These are phyloP conservation scores for Talaromyces sp. DNA, from an alignment of 2,329 filamentous ascomycete species.

Conservation along the genomic window DNA sequence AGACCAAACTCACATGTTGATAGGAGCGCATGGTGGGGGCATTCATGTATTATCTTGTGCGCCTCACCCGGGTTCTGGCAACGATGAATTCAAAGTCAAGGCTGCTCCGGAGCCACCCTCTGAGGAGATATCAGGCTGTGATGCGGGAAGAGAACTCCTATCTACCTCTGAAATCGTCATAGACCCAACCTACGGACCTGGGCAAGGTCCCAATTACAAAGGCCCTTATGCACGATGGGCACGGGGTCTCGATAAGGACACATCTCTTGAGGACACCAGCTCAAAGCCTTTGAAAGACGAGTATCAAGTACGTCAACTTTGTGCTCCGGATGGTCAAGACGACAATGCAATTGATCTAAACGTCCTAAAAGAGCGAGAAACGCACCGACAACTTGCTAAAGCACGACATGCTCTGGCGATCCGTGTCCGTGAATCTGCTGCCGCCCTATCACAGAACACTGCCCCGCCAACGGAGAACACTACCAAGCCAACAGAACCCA, in stretches of 20 bases:
- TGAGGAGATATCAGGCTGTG: constrained; percentile 27
- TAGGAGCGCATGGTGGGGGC: constrained; percentile 61
- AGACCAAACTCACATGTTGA: constrained; percentile 57
- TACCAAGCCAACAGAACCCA: too few relatives aligned
- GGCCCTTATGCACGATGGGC: constrained; percentile 48
- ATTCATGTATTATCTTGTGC: constrained; percentile 54
- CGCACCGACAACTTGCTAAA: constrained; percentile 29
- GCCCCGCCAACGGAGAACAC: neutral
- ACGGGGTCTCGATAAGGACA: constrained; percentile 25
- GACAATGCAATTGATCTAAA: constrained; percentile 25
- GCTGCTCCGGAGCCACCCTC: neutral
- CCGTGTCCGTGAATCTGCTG: too few relatives aligned
- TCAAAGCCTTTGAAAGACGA: constrained; percentile 27
- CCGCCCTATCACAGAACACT: neutral
- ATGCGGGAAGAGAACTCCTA: constrained; percentile 33
- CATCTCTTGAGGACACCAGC: constrained; percentile 22
- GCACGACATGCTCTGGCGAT: constrained; percentile 34
- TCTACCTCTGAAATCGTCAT: constrained; percentile 35
- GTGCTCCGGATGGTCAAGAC: constrained; percentile 24
- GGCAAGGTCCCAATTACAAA: constrained; percentile 43
- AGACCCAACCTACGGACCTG: constrained; percentile 42
- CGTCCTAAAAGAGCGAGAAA: constrained; percentile 19
- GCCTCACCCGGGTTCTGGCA: constrained; percentile 24
- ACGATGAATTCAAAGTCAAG: constrained; percentile 18
- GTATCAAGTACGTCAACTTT: constrained; percentile 35